Percentiles rank a stretch among this genome's conserved stretches.
Evolutionary conservation across 1,139 yeast species (phyloP).

Genomic region (Maudiozyma humilis): DNA sequence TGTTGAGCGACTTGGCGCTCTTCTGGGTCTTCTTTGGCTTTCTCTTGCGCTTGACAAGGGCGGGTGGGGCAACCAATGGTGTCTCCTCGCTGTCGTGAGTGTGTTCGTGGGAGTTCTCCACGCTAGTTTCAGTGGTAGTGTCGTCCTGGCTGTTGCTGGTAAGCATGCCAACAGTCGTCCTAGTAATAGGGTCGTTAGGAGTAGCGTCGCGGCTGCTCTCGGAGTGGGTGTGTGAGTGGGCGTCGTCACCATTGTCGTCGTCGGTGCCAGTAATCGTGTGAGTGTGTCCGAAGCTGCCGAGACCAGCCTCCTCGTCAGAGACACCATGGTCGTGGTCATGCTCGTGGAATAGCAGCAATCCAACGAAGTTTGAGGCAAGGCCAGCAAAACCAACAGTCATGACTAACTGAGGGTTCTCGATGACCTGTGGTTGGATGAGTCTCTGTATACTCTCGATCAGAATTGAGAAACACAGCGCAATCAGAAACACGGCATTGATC

Average conservation of each 20-base stretch:
- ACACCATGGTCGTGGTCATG: slow-evolving; percentile 39
- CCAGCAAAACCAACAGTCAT: slow-evolving; percentile 80
- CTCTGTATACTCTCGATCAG: slow-evolving; percentile 89
- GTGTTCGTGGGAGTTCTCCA: not conserved
- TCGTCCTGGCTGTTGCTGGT: not conserved
- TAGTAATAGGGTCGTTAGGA: not conserved
- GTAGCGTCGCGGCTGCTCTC: not conserved
- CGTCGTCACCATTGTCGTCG: slow-evolving; percentile 26
- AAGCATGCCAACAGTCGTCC: slow-evolving; percentile 2
- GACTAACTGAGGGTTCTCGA: slow-evolving; percentile 72
- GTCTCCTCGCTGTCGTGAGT: slow-evolving; percentile 27
- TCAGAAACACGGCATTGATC: slow-evolving; percentile 82
- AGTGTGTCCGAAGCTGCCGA: not conserved
- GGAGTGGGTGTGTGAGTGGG: not conserved
- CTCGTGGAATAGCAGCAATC: slow-evolving; percentile 82
- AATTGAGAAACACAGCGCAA: slow-evolving; percentile 88
- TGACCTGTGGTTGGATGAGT: slow-evolving; percentile 69
- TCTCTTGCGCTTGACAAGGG: slow-evolving; percentile 4
- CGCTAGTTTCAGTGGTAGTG: no score
- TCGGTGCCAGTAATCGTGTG: slow-evolving; percentile 10
- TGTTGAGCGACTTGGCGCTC: slow-evolving; percentile 63
- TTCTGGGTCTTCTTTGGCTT: slow-evolving; percentile 17
- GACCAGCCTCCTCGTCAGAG: slow-evolving; percentile 1
- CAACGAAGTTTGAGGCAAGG: slow-evolving; percentile 69
- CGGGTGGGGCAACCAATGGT: slow-evolving; percentile 27